A percentile compares a stretch with the other conserved stretches of the same genome.
phyloP scores from a whole-genome alignment of 345 rosid species.

The Clausena lansium region DNA sequence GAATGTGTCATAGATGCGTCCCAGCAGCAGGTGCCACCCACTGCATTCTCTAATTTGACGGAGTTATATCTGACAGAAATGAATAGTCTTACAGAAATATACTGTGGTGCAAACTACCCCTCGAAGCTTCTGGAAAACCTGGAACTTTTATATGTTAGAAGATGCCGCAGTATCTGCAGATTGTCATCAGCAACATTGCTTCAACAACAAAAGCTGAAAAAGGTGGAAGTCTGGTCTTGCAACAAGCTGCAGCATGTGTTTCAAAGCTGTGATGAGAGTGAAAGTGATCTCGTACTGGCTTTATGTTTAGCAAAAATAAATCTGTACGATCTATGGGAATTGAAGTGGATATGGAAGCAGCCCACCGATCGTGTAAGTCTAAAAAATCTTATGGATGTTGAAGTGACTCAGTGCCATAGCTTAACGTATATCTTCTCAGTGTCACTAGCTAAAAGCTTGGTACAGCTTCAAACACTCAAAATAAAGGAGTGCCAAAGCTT shows the following conservation, averaged over 20 bases:
- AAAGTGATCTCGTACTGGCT: not conserved
- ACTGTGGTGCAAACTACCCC: not conserved
- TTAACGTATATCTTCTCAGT: not conserved
- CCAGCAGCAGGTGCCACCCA: not conserved
- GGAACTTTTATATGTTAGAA: not conserved
- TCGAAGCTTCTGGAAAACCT: constrained; percentile 11
- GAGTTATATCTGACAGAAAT: not conserved
- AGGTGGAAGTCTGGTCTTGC: not conserved
- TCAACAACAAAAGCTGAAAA: constrained; percentile 6
- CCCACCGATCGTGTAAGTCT: not conserved
- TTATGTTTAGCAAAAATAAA: not conserved
- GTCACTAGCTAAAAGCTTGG: not conserved
- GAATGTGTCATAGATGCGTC: constrained; percentile 2
- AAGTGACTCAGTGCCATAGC: not conserved
- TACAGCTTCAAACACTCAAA: not conserved
- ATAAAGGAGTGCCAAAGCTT: not conserved
- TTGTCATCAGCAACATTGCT: not conserved
- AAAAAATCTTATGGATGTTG: too few relatives aligned
- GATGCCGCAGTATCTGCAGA: not conserved
- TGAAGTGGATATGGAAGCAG: not conserved
- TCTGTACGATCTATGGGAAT: not conserved
- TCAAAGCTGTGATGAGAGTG: not conserved
- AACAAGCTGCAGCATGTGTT: constrained; percentile 1
- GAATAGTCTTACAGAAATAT: constrained; percentile 2
- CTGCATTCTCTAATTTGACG: constrained; percentile 16